Evolutionary conservation across 257 asterid species (phyloP), one percentile per base, ranked within the genome.

Genomic region (Petunia axillaris): DNA sequence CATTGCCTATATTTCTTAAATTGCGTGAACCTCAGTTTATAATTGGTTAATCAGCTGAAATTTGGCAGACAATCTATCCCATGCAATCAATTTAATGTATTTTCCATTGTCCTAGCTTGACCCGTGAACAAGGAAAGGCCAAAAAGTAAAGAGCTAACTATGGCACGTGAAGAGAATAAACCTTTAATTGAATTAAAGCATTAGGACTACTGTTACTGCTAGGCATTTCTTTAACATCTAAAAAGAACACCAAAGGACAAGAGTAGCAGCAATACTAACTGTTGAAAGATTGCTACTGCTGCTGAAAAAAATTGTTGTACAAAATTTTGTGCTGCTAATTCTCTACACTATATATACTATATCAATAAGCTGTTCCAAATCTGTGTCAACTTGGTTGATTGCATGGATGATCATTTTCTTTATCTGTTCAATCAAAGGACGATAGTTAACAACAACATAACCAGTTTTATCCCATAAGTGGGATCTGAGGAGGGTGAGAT

Each of bases 381-480:
- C 94, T 3, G 86, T 84, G n/a, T 90, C 83, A 13, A 91, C 92
- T 84, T 88, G 89, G 78, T 92, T 84, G 14, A 86, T 83, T 2
- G 95, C 97, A 83, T 95, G 89, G 71, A 95, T 85, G 79, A 95
- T 91, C 97, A 93, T 95, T 87, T 95, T 95, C 93, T 91, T 92
- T 58, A 95, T 89, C 99, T 95, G 94, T 82, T 58, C 39, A 64
- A 81, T 38, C 35, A 16, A 37, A 83, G 62, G 53, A n/a, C 3
- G 40, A 43, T 25, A 25, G 25, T 25, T 25, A 25, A 25, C 25
- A 25, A 25, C 25, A 25, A 25, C 25, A 25, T 25, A 25, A 25
- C 25, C 25, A 25, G 25, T 25, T 25, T 25, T 25, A 25, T 25
- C 25, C 25, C 25, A 25, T 25, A 25, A 25, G 25, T 25, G 25